Evolutionary conservation across 2,329 filamentous ascomycete species (phyloP), one percentile per base, ranked within the genome.

Genomic region (Diaporthe destruens): DNA sequence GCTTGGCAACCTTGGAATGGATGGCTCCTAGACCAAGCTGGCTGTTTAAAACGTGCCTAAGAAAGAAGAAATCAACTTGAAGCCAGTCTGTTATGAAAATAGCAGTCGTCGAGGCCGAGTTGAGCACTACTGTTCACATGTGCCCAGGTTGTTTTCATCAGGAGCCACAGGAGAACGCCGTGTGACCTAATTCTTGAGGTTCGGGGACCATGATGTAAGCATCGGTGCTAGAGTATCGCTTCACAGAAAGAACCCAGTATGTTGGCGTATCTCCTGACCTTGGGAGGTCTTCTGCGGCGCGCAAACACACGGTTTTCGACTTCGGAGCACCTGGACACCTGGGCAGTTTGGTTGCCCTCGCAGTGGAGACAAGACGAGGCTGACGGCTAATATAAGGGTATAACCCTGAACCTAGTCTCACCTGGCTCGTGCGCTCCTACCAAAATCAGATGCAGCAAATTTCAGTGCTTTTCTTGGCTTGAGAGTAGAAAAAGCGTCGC

Each of bases 1-100:
- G 61, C 61, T 66, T 66, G 61, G 61, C 61, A 32, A n/a, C n/a
- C n/a, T n/a, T n/a, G n/a, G n/a, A n/a, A 53, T 29, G 47, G 61
- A 14, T 23, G 23, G 16, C 29, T 25, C 49, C 6, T 16, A 20
- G 61, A 25, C 32, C 47, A 53, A 29, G 47, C 47, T 66, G 32
- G 47, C n/a, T 53, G 47, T 66, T 66, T 51, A 32, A 66, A 66
- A 66, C 61, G 18, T 47, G 32, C 47, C 61, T n/a, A 66, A 53
- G 61, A 53, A 44, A 23, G 47, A 49, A 11, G 2, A 23, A 53
- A 18, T 14, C n/a, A 65, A 47, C 6, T 34, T n/a, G 11, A 0
- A 20, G 12, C 11, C n/a, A 16, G 18, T 29, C 8, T 29, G 49
- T 12, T 39, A 53, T 8, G 6, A 36, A 36, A 39, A 66, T 66